Conservation (phyloP, 495 filamentous ascomycete genomes). For the Lindgomyces ingoldianus region DNA sequence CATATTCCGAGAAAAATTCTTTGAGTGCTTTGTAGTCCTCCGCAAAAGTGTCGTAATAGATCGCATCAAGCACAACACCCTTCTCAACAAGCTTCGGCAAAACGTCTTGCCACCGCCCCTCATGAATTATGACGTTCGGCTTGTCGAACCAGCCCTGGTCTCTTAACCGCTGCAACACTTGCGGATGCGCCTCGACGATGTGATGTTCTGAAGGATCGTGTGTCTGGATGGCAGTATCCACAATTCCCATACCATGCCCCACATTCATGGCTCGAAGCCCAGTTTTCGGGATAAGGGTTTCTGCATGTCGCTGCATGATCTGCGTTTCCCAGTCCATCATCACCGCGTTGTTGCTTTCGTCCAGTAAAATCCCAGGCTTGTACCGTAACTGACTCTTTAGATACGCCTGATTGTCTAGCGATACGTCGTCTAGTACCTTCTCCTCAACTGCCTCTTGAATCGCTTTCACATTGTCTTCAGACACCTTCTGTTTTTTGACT, state of each 20-base stretch:
- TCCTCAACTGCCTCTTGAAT: slow-evolving; percentile 18
- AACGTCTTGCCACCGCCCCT: slow-evolving; percentile 78
- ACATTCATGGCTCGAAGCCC: slow-evolving; percentile 77
- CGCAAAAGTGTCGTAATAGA: slow-evolving; percentile 94
- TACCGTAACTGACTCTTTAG: slow-evolving; percentile 71
- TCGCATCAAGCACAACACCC: slow-evolving; percentile 73
- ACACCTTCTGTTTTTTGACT: slow-evolving; percentile 43
- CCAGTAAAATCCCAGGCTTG: slow-evolving; percentile 67
- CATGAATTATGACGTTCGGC: slow-evolving; percentile 60
- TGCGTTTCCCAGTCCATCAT: slow-evolving; percentile 94
- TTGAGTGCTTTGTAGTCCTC: slow-evolving; percentile 80
- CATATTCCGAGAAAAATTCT: slow-evolving; percentile 77
- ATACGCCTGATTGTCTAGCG: slow-evolving; percentile 60
- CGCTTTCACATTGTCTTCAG: slow-evolving; percentile 28
- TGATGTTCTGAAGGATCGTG: slow-evolving; percentile 61
- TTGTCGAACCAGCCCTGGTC: slow-evolving; percentile 60
- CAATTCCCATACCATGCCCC: slow-evolving; percentile 93
- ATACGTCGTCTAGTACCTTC: slow-evolving; percentile 21
- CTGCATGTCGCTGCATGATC: slow-evolving; percentile 77
- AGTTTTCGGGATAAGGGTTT: slow-evolving; percentile 56
- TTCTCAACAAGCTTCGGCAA: slow-evolving; percentile 63
- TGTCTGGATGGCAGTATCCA: slow-evolving; percentile 72
- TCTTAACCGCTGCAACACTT: slow-evolving; percentile 68
- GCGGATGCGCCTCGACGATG: slow-evolving; percentile 52
- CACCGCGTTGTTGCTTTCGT: slow-evolving; percentile 75